Evolutionary conservation across 805 yeast genomes (phyloP), one percentile per base, ranked within the genome.

Genomic region (Cyberlindnera subsufficiens): DNA sequence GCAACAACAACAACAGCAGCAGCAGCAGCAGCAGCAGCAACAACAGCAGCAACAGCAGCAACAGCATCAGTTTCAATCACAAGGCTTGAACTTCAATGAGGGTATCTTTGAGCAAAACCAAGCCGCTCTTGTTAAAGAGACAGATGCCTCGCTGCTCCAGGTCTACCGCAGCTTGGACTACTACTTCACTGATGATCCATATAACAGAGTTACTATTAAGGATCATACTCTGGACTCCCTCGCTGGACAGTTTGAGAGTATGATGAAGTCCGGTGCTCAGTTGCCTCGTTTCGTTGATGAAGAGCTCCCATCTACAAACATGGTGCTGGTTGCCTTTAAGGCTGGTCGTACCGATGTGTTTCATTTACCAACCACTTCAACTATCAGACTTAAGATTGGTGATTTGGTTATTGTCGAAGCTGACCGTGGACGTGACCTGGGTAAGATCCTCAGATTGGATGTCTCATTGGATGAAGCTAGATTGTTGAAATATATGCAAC

Each of bases 401-500:
- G 93, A 86, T 60, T 66, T 86, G 57, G 86, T 85, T 8, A 77
- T 85, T 27, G 84, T 85, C 41, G 93, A 86, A 60, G 95, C 93
- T 40, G 95, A 86, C 58, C 71, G 93, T 47, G 95, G 95, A 22
- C 80, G 80, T 53, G 95, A 86, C 61, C 64, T 86, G 51, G 93
- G 82, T n/a, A 75, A 81, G 75, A 76, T 86, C 42, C 67, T 83
- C 32, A 82, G 80, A 50, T 83, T 90, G 5, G 65, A 73, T 37
- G 74, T 84, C 22, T 75, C 74, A 38, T 69, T 82, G 43, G 77
- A 81, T 50, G 72, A 82, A 57, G 90, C 90, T 1, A 69, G 85
- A 42, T 69, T 86, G 45, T 75, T 85, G 58, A 85, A 85, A 54
- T 85, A 82, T 54, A 64, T 85, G 51, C 85, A 84, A 60, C 85